These are phyloP conservation scores for Alternaria brassicicola DNA, from an alignment of 2,329 filamentous ascomycete genomes.

Conservation along the genomic window DNA sequence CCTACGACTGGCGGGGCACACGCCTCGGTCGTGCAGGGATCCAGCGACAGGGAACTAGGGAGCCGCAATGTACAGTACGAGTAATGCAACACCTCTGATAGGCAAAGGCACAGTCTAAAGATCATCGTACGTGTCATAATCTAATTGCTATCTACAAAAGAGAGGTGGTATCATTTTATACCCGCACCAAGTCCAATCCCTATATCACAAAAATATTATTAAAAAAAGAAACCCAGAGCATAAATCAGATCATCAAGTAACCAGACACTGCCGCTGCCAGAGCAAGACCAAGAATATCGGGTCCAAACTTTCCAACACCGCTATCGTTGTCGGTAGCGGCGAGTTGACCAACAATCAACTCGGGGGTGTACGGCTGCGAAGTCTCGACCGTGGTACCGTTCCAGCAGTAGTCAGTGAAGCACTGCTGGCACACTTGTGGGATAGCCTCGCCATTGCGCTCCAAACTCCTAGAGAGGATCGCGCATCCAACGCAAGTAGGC, in stretches of 20 bases:
- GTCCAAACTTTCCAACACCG: slow-evolving; percentile 30
- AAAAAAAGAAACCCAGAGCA: background rate
- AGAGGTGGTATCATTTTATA: slow-evolving; percentile 8
- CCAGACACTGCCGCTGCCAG: slow-evolving; percentile 25
- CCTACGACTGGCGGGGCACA: slow-evolving; percentile 15
- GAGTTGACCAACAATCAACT: slow-evolving; percentile 22
- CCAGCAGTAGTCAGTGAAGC: slow-evolving; percentile 91
- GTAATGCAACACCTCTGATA: slow-evolving; percentile 8
- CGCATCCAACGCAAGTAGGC: slow-evolving; percentile 86
- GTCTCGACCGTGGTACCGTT: slow-evolving; percentile 68
- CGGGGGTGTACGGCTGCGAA: slow-evolving; percentile 37
- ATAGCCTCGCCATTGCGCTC: slow-evolving; percentile 70
- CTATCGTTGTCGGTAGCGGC: slow-evolving; percentile 28
- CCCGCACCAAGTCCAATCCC: slow-evolving; percentile 5
- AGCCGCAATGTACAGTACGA: slow-evolving; percentile 15
- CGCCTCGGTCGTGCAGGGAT: slow-evolving; percentile 15
- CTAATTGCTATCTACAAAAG: slow-evolving; percentile 9
- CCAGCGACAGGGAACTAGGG: slow-evolving; percentile 6
- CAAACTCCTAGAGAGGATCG: slow-evolving; percentile 78
- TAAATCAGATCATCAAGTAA: slow-evolving; percentile 21
- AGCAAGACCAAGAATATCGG: slow-evolving; percentile 29
- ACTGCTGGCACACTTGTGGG: slow-evolving; percentile 73
- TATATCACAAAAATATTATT: background rate
- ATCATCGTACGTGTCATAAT: background rate
- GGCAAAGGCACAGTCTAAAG: background rate